Evolutionary conservation across 345 rosid species (phyloP).

Genomic region (Carallia pectinifolia): DNA sequence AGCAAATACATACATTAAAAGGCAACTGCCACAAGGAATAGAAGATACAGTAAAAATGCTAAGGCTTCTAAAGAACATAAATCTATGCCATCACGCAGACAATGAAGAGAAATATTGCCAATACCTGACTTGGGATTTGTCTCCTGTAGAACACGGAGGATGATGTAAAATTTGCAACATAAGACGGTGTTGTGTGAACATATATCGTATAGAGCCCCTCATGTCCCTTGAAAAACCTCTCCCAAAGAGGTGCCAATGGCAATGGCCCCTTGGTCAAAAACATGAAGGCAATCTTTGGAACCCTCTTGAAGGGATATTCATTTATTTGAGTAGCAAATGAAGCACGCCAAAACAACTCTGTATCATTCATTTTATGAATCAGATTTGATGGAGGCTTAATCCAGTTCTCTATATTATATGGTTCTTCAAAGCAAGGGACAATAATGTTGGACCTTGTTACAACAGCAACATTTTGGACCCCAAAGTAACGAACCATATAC

Average conservation of each 20-base stretch:
- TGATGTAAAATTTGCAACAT: slow-evolving; percentile 41
- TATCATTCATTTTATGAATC: slow-evolving; percentile 44
- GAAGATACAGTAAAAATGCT: not conserved
- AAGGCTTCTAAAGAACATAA: not conserved
- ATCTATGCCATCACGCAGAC: not conserved
- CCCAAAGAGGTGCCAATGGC: not conserved
- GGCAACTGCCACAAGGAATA: not conserved
- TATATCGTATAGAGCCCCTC: not conserved
- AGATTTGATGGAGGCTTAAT: slow-evolving; percentile 26
- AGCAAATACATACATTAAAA: not conserved
- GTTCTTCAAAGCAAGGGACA: slow-evolving; percentile 20
- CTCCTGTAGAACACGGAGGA: slow-evolving; percentile 71
- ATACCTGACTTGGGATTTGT: slow-evolving; percentile 94
- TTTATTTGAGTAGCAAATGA: slow-evolving; percentile 55
- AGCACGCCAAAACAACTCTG: slow-evolving; percentile 82
- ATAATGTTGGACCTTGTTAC: slow-evolving; percentile 17
- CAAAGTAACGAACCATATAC: slow-evolving; percentile 30
- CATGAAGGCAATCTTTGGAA: not conserved
- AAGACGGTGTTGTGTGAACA: slow-evolving; percentile 66
- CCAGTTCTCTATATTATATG: slow-evolving; percentile 20
- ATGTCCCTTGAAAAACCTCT: not conserved
- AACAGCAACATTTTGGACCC: slow-evolving; percentile 16
- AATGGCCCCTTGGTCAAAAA: not conserved
- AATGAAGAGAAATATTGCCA: not conserved
- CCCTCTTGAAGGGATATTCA: slow-evolving; percentile 58